Evolutionary conservation across 2,329 filamentous ascomycete species (phyloP), one percentile per base, ranked within the genome.

Genomic region (Fusarium bulbicola): DNA sequence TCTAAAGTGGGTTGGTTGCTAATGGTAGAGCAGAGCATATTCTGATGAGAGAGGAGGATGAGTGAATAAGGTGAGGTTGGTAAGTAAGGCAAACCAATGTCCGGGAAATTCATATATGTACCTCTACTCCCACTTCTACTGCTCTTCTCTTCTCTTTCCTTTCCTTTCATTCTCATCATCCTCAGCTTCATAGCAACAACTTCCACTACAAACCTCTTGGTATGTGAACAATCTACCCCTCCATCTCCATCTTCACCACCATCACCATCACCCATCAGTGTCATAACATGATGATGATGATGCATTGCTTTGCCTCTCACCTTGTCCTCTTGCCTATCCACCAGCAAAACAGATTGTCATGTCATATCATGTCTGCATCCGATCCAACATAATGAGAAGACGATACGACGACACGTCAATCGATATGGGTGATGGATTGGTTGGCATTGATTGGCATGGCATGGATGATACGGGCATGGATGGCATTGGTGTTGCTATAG

Each of bases 51-150:
- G 53, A 30, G 50, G 42, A 45, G 24, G 32, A 53, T 46, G 59
- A 47, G 30, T 53, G 47, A 60, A 39, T 39, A 56, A 62, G 49
- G 74, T 75, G 6, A 42, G 43, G 32, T 34, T 34, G 32, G 18
- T 21, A 39, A 20, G 43, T 21, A 36, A 62, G 50, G 74, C 73
- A 75, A 75, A 71, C 73, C 73, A 67, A 58, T 64, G 61, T 52
- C 68, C 70, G 57, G 62, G 58, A 68, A 53, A 53, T 61, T 73
- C 65, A 72, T 74, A 74, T 74, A 73, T 72, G 53, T 77, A 74
- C 61, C 75, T 71, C 50, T 70, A 72, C 74, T 74, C 67, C 69
- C 66, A 14, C 70, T 67, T 63, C 59, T 58, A 46, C 68, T 66
- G 61, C 42, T 57, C 53, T 45, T 21, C 28, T 28, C 61, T 61